Evolutionary conservation across 2,329 filamentous ascomycete genomes (phyloP).

Genomic region (Paradendryphiella salina): DNA sequence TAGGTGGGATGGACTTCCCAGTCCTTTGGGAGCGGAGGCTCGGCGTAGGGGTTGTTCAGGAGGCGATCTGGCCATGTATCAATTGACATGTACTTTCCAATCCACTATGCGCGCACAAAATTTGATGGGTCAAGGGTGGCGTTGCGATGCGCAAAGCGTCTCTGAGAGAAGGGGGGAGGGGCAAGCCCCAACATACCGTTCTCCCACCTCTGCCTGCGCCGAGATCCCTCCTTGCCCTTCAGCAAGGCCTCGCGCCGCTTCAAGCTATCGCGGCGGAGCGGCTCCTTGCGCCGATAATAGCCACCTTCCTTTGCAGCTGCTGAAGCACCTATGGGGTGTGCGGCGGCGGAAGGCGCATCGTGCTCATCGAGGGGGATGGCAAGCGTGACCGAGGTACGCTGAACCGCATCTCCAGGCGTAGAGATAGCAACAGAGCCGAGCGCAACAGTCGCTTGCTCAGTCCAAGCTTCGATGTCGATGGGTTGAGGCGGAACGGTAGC

Average conservation of each 20-base stretch:
- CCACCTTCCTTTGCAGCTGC: constrained; percentile 50
- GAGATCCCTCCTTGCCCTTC: constrained; percentile 88
- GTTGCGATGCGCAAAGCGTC: constrained; percentile 12
- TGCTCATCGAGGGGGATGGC: constrained; percentile 74
- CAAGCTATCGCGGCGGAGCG: constrained; percentile 62
- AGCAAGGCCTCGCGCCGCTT: constrained; percentile 73
- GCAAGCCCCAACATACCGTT: constrained; percentile 64
- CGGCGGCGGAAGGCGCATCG: constrained; percentile 30
- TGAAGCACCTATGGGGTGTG: constrained; percentile 35
- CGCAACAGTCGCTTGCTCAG: constrained; percentile 51
- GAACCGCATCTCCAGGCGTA: constrained; percentile 29
- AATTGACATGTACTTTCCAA: constrained; percentile 5
- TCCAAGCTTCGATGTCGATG: constrained; percentile 55
- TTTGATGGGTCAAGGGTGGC: neutral
- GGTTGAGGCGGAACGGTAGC: constrained; percentile 27
- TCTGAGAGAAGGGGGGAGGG: constrained; percentile 11
- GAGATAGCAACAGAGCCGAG: constrained; percentile 49
- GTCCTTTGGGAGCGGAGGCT: constrained; percentile 79
- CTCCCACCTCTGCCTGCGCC: constrained; percentile 88
- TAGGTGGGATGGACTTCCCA: constrained; percentile 84
- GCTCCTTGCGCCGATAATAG: constrained; percentile 58
- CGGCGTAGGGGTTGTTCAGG: constrained; percentile 80
- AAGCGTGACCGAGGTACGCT: constrained; percentile 65
- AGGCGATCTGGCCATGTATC: constrained; percentile 67
- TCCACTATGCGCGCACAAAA: neutral